These are phyloP conservation scores for Colletotrichum sp. DNA, from an alignment of 2,329 filamentous ascomycete species.

Conservation along the genomic window DNA sequence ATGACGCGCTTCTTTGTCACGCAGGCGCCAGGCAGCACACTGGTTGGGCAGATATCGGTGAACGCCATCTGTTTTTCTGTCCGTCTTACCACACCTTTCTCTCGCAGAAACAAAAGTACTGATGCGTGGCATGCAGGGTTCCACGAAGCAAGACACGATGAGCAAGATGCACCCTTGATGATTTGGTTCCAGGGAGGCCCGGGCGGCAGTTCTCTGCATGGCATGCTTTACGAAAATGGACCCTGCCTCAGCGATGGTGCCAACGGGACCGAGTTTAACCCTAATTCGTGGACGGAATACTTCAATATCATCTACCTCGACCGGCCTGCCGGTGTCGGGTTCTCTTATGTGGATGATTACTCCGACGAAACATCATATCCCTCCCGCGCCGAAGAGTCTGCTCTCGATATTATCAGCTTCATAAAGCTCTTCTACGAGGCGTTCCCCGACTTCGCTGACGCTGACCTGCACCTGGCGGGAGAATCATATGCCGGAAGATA, in stretches of 20 bases:
- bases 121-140: constrained; percentile 34
- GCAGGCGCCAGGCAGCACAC: background rate
- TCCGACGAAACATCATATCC: background rate
- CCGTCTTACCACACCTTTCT: background rate
- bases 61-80: constrained; percentile 9
- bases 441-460: background rate
- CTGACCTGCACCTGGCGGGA: background rate
- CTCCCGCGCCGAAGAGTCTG: background rate
- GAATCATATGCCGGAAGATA: constrained; percentile 3
- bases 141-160: constrained; percentile 28
- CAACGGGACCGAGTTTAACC: constrained; percentile 51
- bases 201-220: constrained; percentile 58
- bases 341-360: constrained; percentile 16
- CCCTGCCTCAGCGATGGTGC: constrained; percentile 52
- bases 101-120: background rate
- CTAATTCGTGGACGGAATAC: constrained; percentile 64
- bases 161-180: constrained; percentile 41
- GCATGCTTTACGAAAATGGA: constrained; percentile 57
- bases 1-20: background rate
- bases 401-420: background rate
- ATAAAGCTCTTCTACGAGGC: background rate
- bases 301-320: constrained; percentile 25
- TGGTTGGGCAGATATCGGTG: background rate
- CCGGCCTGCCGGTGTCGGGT: constrained; percentile 22
- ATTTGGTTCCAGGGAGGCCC: constrained; percentile 67